Base-by-base conservation (phyloP, 306 rosid species). In the Myrica gale region DNA sequence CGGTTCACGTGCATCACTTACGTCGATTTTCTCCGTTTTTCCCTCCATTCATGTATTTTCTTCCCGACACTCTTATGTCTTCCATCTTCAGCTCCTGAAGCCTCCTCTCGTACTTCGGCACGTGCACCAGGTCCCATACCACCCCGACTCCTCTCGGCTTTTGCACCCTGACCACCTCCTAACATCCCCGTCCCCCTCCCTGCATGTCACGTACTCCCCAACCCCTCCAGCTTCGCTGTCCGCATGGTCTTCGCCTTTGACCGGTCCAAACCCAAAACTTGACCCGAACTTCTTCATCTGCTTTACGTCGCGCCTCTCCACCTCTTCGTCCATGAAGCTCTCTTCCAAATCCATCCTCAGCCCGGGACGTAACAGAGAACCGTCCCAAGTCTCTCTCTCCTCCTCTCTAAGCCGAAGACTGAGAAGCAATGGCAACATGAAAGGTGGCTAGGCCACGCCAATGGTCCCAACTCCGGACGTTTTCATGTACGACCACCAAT, bases 91-190 rank as follows among this genome's bases (percentile, higher is more conserved):
- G 44, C 74, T 95, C 99, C 74, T 95, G 96, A 51, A 95, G 78
- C 71, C 98, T 54, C 47, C 88, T 69, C 81, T 88, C 96, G 79
- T 96, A 96, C 75, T 96, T 98, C 32, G 97, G 99, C 80, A 89
- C 99, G 85, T 96, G 99, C 79, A 89, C 69, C 1, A 96, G 76
- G 78, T 96, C 99, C 99, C 99, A 96, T 90, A 96, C 99, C 0
- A 96, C 99, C 7, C 82, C 97, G 2, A 86, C 78, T 6, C 96
- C 99, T 0, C 97, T 98, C 0, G 98, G 92, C 73, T 96, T 96
- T 85, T 92, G 23, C 3, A 96, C 99, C 71, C 99, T 72, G 7
- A 96, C 97, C 81, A 96, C 5, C 89, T 96, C 99, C 21, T 37
- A 96, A 60, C 74, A 96, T 55, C 75, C 96, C 74, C 93, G 72